Base-by-base conservation (phyloP, 257 asterid species). In the Solanum sitiens region DNA sequence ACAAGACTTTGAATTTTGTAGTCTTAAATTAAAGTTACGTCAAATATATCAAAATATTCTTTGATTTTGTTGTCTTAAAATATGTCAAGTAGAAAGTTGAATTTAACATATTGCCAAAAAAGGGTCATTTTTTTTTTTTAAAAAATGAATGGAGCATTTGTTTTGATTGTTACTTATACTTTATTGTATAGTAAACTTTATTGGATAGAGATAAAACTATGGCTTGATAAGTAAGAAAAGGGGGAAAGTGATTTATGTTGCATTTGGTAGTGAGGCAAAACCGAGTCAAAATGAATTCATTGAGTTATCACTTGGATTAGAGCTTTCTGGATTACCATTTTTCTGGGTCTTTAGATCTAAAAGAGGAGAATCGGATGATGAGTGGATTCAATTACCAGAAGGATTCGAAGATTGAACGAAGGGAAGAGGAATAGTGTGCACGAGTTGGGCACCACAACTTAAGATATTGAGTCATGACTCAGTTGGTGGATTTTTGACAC, bases 401-500 rank as follows among this genome's bases (percentile, higher is more conserved):
- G 91, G 88, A 3, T 88, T 91, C 27, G 87, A 91, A 37, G 90
- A 89, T 12, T 50, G 93, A 35, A 86, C 87, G 1, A 56, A 88
- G 42, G 90, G 77, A 15, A 84, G 89, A 8, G 93, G 92, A 23
- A 5, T 90, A 0, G 89, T 91, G 13, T 90, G 91, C 80, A 91
- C 25, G 68, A 72, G 23, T 7, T 91, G 93, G 93, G 91, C 89
- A 1, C 90, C 93, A 4, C 93, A 91, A 7, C 37, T 86, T 37
- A 76, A 61, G 85, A 88, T 91, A 71, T 30, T 91, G 85, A 89
- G 87, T 39, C 88, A 91, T 56, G 92, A 72, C 20, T 91, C 93
- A 4, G 73, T 90, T 0, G 93, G 91, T 65, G 93, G 91, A 4
- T 91, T 90, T 87, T 85, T 91, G 88, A 90, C 92, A 23, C 92